Evolutionary conservation across 2,329 filamentous ascomycete species (phyloP), one percentile per base, ranked within the genome.

Genomic region (Aspergillus transmontanensis): DNA sequence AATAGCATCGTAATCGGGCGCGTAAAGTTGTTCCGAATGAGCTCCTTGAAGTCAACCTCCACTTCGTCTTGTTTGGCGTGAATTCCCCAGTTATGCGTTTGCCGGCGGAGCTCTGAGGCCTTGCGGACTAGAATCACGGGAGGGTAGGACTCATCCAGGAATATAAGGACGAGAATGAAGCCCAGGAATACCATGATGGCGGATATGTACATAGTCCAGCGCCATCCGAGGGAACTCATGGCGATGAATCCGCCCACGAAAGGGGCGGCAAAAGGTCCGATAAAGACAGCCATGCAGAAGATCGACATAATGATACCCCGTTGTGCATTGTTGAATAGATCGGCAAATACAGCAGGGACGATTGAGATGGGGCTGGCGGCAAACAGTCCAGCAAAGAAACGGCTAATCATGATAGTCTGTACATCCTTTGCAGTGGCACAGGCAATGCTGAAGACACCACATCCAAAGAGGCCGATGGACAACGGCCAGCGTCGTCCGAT

Each of bases 21-120:
- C 58, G 74, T 78, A 63, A 85, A 81, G 68, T 85, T 84, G 59
- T 81, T 81, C 3, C 79, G 75, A 7, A 84, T 68, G 6, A 85
- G 67, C 57, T 84, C 80, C 1, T 72, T 72, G 63, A 84, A 78
- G 58, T 84, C 81, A n/a, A 85, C 75, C 67, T 85, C 83, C 39
- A 85, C 80, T 71, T 85, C 82, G 65, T 85, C 83, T 66, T 80
- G 78, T 65, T 83, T 83, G 1, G 85, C 85, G 62, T 87, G 84
- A 46, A 87, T 87, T 1, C 84, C 85, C 85, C 85, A 87, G 64
- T 87, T 87, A 63, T 82, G 81, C 0, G 85, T 87, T 51, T 83
- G 73, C 14, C 84, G 78, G 19, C 85, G 78, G 2, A 87, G 71
- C 55, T 83, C 80, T 0, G 79, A 71, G 0, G 85, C 86, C 48